Base-by-base conservation (phyloP, 257 asterid species). In the Sherardia arvensis region DNA sequence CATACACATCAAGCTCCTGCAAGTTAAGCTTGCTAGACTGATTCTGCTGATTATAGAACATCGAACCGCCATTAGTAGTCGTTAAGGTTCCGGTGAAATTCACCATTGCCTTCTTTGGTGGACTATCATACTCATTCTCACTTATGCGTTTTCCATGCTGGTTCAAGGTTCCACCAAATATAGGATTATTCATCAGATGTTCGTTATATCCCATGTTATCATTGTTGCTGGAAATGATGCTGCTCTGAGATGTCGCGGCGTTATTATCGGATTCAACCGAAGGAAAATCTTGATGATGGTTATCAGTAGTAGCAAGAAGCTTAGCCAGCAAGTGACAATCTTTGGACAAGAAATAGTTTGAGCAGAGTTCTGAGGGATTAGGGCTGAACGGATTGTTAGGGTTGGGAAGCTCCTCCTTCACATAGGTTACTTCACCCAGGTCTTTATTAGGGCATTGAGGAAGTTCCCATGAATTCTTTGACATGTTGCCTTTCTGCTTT, bases 401-500 rank as follows among this genome's bases (percentile, higher is more conserved):
- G 51, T 43, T 14, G 1, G 76, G 78, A 34, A 54, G 74, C 32
- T 25, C 34, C 58, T 70, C 71, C 73, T 69, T 71, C 23, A 66
- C 45, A 32, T 33, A 63, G 40, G 68, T 69, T 48, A 51, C 64
- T 33, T 60, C 60, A 40, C 66, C 67, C 23, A 17, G 45, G 32
- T 53, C 60, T 28, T 74, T 63, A 61, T 26, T 32, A 33, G 79
- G 71, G 65, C 64, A 72, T 11, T 61, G 67, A 21, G 73, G 74
- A 33, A 47, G 54, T 36, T 74, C 75, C 69, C 70, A 60, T 49
- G 53, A 60, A 64, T 82, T 82, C 83, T 84, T 87, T 84, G 90
- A 82, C 85, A 69, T 80, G 95, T 84, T 87, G 85, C 95, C 86
- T 77, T 84, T 84, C 27, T 70, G 85, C 27, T 76, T 76, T 49